These are phyloP conservation scores for Collybiopsis luxurians DNA, from an alignment of 768 basidiomycete species.

Conservation along the genomic window DNA sequence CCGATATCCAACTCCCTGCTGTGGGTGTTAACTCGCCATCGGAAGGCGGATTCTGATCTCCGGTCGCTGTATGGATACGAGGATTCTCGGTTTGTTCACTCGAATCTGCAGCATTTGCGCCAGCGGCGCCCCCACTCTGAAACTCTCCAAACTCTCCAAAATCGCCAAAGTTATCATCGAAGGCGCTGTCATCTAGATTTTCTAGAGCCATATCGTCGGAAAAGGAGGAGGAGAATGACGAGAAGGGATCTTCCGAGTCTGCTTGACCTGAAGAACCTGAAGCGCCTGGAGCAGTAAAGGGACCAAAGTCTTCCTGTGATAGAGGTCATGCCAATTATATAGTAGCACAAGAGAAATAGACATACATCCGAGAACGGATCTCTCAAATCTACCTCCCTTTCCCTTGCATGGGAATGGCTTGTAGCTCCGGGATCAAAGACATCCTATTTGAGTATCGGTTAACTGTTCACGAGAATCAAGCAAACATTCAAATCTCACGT, in stretches of 20 bases:
- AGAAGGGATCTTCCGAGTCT: constrained; percentile 50
- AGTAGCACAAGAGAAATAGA: background rate
- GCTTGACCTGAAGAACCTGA: constrained; percentile 11
- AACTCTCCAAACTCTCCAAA: constrained; percentile 76
- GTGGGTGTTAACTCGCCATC: constrained; percentile 59
- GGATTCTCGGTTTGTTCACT: constrained; percentile 7
- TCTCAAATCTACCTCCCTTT: background rate
- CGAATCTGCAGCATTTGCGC: constrained; percentile 13
- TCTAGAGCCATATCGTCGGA: constrained; percentile 45
- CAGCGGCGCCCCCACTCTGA: constrained; percentile 45
- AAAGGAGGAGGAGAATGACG: constrained; percentile 49
- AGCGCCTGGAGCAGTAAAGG: constrained; percentile 69
- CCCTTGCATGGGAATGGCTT: background rate
- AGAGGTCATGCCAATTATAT: too few species aligned
- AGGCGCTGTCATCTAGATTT: constrained; percentile 63
- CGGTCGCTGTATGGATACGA: constrained; percentile 17
- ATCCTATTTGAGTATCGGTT: background rate
- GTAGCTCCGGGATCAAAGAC: background rate
- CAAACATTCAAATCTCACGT: constrained; percentile 43
- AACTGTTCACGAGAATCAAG: background rate
- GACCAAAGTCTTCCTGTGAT: constrained; percentile 67
- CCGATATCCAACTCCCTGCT: constrained; percentile 59
- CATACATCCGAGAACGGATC: constrained; percentile 6
- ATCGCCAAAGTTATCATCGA: constrained; percentile 38
- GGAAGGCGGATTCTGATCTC: background rate